These are phyloP conservation scores for Penicillium sp. DNA, from an alignment of 2,329 filamentous ascomycete species.

Conservation along the genomic window DNA sequence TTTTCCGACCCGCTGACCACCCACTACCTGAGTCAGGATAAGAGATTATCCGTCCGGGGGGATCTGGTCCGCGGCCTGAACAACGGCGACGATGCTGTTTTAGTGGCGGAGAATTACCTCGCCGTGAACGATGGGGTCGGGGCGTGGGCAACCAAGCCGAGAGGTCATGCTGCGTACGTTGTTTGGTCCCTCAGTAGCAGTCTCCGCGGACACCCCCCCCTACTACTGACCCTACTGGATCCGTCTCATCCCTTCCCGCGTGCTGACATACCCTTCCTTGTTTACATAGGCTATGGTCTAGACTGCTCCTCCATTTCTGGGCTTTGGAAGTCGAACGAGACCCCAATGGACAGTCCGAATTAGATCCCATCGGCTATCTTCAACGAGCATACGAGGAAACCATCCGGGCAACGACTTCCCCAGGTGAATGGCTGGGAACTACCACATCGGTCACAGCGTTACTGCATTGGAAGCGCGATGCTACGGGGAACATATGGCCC, in stretches of 20 bases:
- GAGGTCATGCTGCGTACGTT: constrained; percentile 78
- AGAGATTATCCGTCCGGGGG: constrained; percentile 66
- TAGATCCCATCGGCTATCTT: constrained; percentile 64
- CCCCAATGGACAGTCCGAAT: no score
- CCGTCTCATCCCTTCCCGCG: no score
- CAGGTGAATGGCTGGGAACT: constrained; percentile 79
- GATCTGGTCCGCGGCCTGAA: constrained; percentile 75
- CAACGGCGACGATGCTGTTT: constrained; percentile 89
- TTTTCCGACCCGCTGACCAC: constrained; percentile 92
- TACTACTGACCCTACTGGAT: no score
- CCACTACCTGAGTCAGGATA: constrained; percentile 67
- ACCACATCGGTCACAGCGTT: constrained; percentile 79
- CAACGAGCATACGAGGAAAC: constrained; percentile 78
- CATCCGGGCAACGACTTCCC: constrained; percentile 63
- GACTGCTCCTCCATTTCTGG: constrained; percentile 89
- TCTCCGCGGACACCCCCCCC: no score
- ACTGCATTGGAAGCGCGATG: constrained; percentile 51
- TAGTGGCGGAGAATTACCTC: constrained; percentile 76
- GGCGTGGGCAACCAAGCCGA: constrained; percentile 77
- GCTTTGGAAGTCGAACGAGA: constrained; percentile 68
- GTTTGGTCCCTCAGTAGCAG: background rate
- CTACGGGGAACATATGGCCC: constrained; percentile 49
- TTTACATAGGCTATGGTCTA: constrained; percentile 73
- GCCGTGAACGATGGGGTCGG: constrained; percentile 91
- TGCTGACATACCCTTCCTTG: no score